phyloP scores from a whole-genome alignment of 1,284 basidiomycete genomes.

The Sanghuangporus sanghuang region DNA sequence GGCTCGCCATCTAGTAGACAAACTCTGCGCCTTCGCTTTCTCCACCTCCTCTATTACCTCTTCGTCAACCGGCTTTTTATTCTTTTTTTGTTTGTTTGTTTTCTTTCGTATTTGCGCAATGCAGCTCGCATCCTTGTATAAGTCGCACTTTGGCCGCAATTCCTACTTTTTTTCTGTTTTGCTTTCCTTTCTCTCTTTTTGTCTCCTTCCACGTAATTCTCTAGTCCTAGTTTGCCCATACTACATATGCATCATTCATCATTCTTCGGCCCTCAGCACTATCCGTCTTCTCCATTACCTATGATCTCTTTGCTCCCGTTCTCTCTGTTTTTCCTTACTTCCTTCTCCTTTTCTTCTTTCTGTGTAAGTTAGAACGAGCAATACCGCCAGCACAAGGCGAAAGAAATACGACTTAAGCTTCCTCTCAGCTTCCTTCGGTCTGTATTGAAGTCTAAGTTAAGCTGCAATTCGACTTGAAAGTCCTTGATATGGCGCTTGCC shows the following conservation, averaged over 20 bases:
- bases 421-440: neutral
- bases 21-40: neutral
- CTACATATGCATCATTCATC: slow-evolving; percentile 18
- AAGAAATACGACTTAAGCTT: neutral
- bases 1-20: neutral
- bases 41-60: neutral
- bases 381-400: neutral
- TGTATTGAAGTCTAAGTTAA: neutral
- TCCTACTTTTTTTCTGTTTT: slow-evolving; percentile 16
- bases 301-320: slow-evolving; percentile 19
- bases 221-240: slow-evolving; percentile 19
- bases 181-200: slow-evolving; percentile 24
- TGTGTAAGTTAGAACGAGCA: slow-evolving; percentile 26
- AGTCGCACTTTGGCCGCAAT: slow-evolving; percentile 30
- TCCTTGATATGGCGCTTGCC: no score
- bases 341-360: slow-evolving; percentile 16
- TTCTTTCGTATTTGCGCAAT: neutral
- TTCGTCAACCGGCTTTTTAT: neutral
- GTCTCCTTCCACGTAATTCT: slow-evolving; percentile 24
- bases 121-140: neutral
- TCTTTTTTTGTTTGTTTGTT: neutral
- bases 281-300: slow-evolving; percentile 19
- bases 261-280: slow-evolving; percentile 17
- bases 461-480: neutral
- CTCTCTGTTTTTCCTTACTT: slow-evolving; percentile 17